phyloP scores from a whole-genome alignment of 2,329 filamentous ascomycete species.

The Emergomyces africanus region DNA sequence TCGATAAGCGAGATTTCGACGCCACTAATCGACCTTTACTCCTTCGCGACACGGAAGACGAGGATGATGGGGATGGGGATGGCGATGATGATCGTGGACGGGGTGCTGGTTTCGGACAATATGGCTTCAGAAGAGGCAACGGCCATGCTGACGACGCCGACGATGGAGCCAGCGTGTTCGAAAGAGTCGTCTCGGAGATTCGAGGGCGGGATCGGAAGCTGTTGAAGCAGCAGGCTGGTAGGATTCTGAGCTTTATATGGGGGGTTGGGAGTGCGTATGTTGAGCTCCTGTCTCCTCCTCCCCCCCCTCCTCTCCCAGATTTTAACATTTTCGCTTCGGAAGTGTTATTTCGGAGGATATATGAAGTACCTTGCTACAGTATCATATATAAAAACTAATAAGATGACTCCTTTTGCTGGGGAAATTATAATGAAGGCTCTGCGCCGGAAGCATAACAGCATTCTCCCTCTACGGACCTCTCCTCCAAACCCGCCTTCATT shows the following conservation, averaged over 20 bases:
- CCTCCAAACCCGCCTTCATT: constrained; percentile 74
- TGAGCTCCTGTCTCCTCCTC: background rate
- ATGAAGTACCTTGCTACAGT: background rate
- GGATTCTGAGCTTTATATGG: constrained; percentile 47
- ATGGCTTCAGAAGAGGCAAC: background rate
- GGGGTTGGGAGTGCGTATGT: constrained; percentile 46
- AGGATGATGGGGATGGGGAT: constrained; percentile 9
- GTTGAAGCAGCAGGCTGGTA: constrained; percentile 40
- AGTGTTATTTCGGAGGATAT: background rate
- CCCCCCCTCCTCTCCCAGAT: background rate
- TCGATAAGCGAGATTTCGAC: constrained; percentile 38
- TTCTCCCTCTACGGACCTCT: constrained; percentile 90
- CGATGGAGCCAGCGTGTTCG: constrained; percentile 36
- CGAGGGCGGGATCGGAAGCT: constrained; percentile 43
- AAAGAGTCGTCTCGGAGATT: constrained; percentile 48
- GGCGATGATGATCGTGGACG: constrained; percentile 7
- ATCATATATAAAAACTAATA: constrained; percentile 5
- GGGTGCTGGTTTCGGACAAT: constrained; percentile 6
- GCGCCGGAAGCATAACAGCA: constrained; percentile 80
- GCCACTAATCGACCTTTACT: constrained; percentile 25
- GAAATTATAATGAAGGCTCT: constrained; percentile 40
- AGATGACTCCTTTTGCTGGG: background rate
- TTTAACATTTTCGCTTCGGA: background rate
- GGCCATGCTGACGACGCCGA: constrained; percentile 1
- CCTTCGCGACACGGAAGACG: background rate